These are phyloP conservation scores for Rubus parviflorus DNA, from an alignment of 306 rosid genomes.

Conservation along the genomic window DNA sequence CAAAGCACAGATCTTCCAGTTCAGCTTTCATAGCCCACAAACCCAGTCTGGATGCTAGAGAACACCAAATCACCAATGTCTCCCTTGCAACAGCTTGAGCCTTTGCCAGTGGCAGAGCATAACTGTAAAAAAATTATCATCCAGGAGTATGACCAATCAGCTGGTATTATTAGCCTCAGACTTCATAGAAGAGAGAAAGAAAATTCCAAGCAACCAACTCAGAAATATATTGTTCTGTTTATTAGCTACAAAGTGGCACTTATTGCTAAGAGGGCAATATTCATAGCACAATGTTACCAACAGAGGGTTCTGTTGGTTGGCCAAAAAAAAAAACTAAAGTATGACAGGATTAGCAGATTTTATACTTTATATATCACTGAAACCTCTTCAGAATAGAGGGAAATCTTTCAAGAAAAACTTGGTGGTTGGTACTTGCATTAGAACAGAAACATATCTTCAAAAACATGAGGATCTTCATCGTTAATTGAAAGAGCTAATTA, in stretches of 20 bases:
- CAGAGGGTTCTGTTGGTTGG: neutral
- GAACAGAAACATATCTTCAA: neutral
- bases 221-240: neutral
- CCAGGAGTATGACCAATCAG: slow-evolving; percentile 21
- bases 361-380: neutral
- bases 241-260: neutral
- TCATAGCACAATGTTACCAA: neutral
- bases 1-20: slow-evolving; percentile 92
- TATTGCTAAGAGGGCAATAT: neutral
- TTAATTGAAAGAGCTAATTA: neutral
- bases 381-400: neutral
- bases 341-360: neutral
- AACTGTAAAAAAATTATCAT: slow-evolving; percentile 49
- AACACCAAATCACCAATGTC: slow-evolving; percentile 93
- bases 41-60: slow-evolving; percentile 96
- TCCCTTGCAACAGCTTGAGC: slow-evolving; percentile 97
- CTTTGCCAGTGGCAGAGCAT: slow-evolving; percentile 73
- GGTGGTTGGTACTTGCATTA: neutral
- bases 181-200: neutral
- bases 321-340: neutral
- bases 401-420: neutral
- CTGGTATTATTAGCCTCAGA: slow-evolving; percentile 21
- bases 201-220: slow-evolving; percentile 1
- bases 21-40: slow-evolving; percentile 96
- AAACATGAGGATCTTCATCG: neutral